Base-by-base conservation (phyloP, 1,284 basidiomycete genomes). In the Cryptococcus sp. region DNA sequence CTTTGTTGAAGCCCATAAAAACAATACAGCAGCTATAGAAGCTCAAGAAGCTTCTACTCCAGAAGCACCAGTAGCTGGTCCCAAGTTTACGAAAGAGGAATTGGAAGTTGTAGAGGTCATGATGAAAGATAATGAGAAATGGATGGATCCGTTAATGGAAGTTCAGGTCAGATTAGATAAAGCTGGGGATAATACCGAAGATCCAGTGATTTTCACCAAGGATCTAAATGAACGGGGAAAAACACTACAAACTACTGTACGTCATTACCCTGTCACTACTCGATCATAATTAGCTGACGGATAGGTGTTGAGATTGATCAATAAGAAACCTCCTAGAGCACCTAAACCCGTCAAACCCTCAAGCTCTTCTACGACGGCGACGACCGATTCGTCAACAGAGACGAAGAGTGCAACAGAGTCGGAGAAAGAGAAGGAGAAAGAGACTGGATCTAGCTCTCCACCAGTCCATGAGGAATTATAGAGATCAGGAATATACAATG, bases 161-260 rank as follows among this genome's bases (percentile, higher is more conserved):
- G 83, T 83, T 74, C 91, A 94, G 76, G 60, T 69, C 14, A 86
- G 84, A 77, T 70, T 70, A 46, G 82, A 86, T 45, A 39, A 19
- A 19, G 80, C 83, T 72, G 80, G 83, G 71, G 82, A 87, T 64
- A 83, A 88, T 70, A 70, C 66, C 3, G 56, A 59, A 19, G 84
- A 94, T 66, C 89, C 91, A 0, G 85, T 86, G 19, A 82, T 96
- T 43, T 81, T 85, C 67, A 85, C 85, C 48, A 81, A 78, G 61
- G 91, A 94, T 73, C 84, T 96, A 81, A 85, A 85, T 73, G 83
- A 84, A 53, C 79, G 85, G 49, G 87, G 87, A 42, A 87, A 85
- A 78, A 81, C 81, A 43, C 76, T 97, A 32, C 88, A 92, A 78
- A 80, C 77, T 48, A 83, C 84, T 53, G 76, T 92, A 72, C 81